Conservation (phyloP, 192 early-diverging fungal species). For the Podila epigama region DNA sequence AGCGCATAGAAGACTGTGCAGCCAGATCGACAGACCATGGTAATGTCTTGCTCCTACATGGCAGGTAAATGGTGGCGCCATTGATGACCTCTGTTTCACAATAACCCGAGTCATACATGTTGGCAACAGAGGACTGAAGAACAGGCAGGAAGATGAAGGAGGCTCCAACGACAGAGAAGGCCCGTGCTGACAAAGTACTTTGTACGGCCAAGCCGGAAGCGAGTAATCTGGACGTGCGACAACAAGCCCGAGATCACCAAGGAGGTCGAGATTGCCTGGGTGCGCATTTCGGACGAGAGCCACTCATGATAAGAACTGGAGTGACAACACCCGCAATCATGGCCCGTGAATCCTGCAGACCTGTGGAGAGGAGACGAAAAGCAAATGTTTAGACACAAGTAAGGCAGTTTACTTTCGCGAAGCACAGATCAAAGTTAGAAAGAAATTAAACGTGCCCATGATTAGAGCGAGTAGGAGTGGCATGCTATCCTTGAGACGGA, state of each 20-base stretch:
- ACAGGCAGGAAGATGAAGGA: conserved; percentile 59
- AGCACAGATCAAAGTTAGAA: too few species aligned
- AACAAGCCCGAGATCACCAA: conserved; percentile 60
- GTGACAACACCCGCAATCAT: conserved; percentile 50
- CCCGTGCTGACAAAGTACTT: conserved; percentile 55
- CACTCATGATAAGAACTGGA: conserved; percentile 44
- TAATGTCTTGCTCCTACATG: too few species aligned
- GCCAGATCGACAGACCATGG: too few species aligned
- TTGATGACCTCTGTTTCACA: conserved; percentile 43
- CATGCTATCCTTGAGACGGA: conserved; percentile 49
- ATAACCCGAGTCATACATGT: conserved; percentile 50
- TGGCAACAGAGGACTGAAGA: conserved; percentile 54
- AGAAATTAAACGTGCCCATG: too few species aligned
- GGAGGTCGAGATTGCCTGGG: conserved; percentile 57
- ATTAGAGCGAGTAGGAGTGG: conserved; percentile 51
- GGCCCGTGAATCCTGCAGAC: conserved; percentile 40
- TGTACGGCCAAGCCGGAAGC: conserved; percentile 48
- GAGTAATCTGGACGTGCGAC: conserved; percentile 62
- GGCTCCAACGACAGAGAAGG: conserved; percentile 60
- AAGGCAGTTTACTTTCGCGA: background rate
- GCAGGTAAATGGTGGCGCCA: conserved; percentile 43
- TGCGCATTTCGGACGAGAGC: conserved; percentile 22
- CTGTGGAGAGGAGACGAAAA: conserved; percentile 1
- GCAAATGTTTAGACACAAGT: background rate
- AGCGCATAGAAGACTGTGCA: too few species aligned